phyloP scores from a whole-genome alignment of 345 rosid genomes.

The Microcos paniculata region DNA sequence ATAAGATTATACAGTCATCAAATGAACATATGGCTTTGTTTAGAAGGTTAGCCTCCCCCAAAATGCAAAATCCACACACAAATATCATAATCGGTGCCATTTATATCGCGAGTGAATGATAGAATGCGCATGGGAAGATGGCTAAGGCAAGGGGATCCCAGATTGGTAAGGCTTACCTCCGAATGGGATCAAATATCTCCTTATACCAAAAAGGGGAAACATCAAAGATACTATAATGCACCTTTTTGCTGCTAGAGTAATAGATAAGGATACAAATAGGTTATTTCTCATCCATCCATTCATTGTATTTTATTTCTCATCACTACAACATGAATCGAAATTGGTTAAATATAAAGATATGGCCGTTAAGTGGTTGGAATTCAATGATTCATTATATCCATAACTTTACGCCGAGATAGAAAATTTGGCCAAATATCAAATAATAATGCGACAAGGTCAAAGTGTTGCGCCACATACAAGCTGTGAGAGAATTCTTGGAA shows the following conservation, averaged over 20 bases:
- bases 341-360: background rate
- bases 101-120: too few species aligned
- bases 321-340: background rate
- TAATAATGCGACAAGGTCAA: background rate
- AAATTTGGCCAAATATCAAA: background rate
- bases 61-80: too few species aligned
- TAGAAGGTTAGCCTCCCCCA: background rate
- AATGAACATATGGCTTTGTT: background rate
- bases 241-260: background rate
- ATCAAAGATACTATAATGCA: background rate
- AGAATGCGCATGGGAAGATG: too few species aligned
- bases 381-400: background rate
- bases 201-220: background rate
- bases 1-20: background rate
- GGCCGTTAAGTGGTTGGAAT: background rate
- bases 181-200: background rate
- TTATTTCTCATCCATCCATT: background rate
- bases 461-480: background rate
- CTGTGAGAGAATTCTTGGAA: background rate
- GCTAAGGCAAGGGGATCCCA: too few species aligned
- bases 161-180: background rate
- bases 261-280: too few species aligned
- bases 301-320: background rate
- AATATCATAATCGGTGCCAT: too few species aligned
- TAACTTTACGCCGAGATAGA: background rate